Conservation (phyloP, 306 rosid genomes). For the Cucurbita argyrosperma region DNA sequence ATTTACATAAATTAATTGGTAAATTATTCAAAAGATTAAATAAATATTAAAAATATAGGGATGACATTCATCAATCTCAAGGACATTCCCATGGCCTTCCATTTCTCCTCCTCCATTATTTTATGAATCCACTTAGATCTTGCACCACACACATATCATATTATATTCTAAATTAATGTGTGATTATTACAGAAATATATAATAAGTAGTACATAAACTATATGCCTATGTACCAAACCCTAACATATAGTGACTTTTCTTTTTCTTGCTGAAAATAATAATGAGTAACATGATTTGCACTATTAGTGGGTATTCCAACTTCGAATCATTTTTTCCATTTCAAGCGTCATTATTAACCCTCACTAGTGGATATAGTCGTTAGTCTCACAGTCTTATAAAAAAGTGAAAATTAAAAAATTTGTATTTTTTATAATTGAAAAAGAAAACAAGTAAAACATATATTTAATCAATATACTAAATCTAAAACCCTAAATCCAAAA, state of each 20-base stretch:
- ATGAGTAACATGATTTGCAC: not conserved
- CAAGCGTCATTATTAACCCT: not conserved
- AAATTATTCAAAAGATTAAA: too few relatives aligned
- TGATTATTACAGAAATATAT: not conserved
- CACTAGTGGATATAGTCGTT: not conserved
- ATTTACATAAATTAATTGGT: too few relatives aligned
- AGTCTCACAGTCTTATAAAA: too few relatives aligned
- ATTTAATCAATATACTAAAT: not conserved
- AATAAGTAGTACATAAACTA: not conserved
- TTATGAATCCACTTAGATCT: conserved; percentile 6
- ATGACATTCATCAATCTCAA: not conserved
- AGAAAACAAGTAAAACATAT: not conserved
- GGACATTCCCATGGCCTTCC: conserved; percentile 1
- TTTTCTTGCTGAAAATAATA: not conserved
- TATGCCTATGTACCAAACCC: not conserved
- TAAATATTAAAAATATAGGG: not conserved
- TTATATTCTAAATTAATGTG: not conserved
- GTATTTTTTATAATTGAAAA: too few relatives aligned
- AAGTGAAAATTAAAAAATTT: too few relatives aligned
- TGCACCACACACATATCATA: not conserved
- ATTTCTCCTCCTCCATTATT: not conserved
- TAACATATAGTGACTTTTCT: not conserved
- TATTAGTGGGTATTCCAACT: not conserved
- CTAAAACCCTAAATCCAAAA: not conserved
- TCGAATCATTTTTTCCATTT: not conserved